These are phyloP conservation scores for Exophiala calicioides DNA, from an alignment of 2,329 filamentous ascomycete genomes.

Conservation along the genomic window DNA sequence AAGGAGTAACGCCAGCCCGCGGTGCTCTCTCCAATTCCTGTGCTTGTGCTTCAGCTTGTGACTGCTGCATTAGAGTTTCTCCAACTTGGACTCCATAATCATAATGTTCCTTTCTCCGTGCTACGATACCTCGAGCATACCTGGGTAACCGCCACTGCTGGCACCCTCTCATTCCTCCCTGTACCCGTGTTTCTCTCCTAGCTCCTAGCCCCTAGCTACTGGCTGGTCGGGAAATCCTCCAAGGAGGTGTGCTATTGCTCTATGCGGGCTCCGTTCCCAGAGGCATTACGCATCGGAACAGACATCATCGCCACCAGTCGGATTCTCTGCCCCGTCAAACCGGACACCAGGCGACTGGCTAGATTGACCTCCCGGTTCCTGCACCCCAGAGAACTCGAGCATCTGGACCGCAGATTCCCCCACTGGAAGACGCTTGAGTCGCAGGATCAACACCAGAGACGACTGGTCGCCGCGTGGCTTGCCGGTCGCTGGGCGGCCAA, in stretches of 20 bases:
- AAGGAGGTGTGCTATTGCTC: no score
- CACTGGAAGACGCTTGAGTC: conserved; percentile 6
- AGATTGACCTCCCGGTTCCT: conserved; percentile 46
- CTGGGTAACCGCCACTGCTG: no score
- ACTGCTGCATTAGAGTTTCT: no score
- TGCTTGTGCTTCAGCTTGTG: no score
- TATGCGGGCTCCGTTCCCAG: conserved; percentile 54
- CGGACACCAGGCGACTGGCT: conserved; percentile 29
- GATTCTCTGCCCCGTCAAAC: conserved; percentile 60
- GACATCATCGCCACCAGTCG: conserved; percentile 74
- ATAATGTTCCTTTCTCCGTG: no score
- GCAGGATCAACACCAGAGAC: conserved; percentile 9
- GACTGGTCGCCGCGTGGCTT: conserved; percentile 36
- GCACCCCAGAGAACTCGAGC: conserved; percentile 40
- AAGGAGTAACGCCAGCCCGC: no score
- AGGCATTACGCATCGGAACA: conserved; percentile 70
- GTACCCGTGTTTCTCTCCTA: not conserved
- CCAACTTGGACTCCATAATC: no score
- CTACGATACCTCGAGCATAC: no score
- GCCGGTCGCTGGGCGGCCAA: conserved; percentile 68
- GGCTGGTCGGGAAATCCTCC: no score
- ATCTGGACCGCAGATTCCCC: conserved; percentile 40
- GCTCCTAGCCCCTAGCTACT: no score
- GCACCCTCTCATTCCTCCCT: not conserved
- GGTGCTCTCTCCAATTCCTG: no score